A percentile compares a stretch with the other conserved stretches of the same genome.
Conservation (phyloP, 345 rosid genomes). For the Erysimum cheiranthoides region DNA sequence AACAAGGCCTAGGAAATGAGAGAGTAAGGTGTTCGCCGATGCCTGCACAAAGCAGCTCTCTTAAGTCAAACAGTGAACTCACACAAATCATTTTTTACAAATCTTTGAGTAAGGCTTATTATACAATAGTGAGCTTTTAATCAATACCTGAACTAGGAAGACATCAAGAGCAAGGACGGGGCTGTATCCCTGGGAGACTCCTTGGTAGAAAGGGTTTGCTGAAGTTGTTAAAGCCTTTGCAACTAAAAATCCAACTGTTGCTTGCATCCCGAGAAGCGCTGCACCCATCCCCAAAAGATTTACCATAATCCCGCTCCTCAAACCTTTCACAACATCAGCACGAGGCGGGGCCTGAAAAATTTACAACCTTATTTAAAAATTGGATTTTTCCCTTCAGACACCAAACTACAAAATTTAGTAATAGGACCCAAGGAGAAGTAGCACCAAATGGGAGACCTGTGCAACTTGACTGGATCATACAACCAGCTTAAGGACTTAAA, state of each 20-base stretch:
- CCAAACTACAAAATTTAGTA: not conserved
- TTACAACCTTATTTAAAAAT: not conserved
- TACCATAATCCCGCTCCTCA: slow-evolving; percentile 79
- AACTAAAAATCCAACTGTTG: slow-evolving; percentile 83
- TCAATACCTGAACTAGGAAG: slow-evolving; percentile 89
- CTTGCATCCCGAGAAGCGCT: slow-evolving; percentile 94
- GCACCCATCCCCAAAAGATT: slow-evolving; percentile 96
- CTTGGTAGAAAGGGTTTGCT: slow-evolving; percentile 85
- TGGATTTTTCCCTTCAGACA: not conserved
- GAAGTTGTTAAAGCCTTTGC: slow-evolving; percentile 97
- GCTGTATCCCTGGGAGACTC: slow-evolving; percentile 75
- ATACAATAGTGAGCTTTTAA: not conserved
- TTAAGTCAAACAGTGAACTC: slow-evolving; percentile 24
- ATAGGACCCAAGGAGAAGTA: not conserved
- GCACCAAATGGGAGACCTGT: not conserved
- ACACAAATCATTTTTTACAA: not conserved
- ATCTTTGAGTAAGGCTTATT: not conserved
- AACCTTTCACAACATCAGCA: slow-evolving; percentile 91
- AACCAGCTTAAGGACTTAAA: not conserved
- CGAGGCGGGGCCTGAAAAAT: slow-evolving; percentile 90
- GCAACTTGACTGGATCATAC: slow-evolving; percentile 1
- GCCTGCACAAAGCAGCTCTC: slow-evolving; percentile 62
- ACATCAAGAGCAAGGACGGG: slow-evolving; percentile 96
- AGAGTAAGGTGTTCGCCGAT: slow-evolving; percentile 89
- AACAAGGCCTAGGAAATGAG: slow-evolving; percentile 92